Base-by-base conservation (phyloP, 495 filamentous ascomycete genomes). In the Stereocaulon alpinum region DNA sequence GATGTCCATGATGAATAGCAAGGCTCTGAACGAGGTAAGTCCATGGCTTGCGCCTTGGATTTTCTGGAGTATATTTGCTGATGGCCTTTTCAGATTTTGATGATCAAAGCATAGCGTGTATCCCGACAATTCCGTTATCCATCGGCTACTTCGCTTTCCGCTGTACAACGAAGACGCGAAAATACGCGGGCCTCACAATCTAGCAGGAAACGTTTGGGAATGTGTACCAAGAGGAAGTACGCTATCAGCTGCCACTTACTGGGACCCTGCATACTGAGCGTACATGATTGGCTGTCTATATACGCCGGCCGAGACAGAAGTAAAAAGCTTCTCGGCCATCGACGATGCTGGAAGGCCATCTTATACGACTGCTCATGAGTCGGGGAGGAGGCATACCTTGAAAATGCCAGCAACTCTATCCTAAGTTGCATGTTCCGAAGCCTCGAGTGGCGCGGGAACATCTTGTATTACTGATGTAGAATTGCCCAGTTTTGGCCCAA, bases 21-120 rank as follows among this genome's bases (percentile, higher is more conserved):
- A 82, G 64, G 86, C 87, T 6, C 71, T 92, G 54, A 89, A 89
- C 61, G 86, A 92, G 81, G 87, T 88, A 71, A 70, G 72, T 67
- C 20, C 43, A 24, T 51, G 58, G 42, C 40, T 41, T 47, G 40
- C 61, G 10, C 42, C 11, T 47, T 40, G 27, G 18, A 24, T 30
- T 42, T 43, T 40, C 15, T 40, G 29, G 22, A 40, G 5, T 48
- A 18, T 37, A 42, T 20, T 45, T 42, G 62, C 77, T 82, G 63
- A 83, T 32, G 20, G 22, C 37, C 1, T 29, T 29, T 40, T 6
- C 63, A 88, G 86, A 88, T 88, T 60, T 84, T 87, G 66, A 88
- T 88, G 86, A 76, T 87, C 52, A 87, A 87, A 57, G 67, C 77
- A 61, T 68, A 50, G 40, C 17, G 27, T 9, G 24, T 41, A 18